phyloP scores from a whole-genome alignment of 208 protist species.

The Trypanosoma scelopori region DNA sequence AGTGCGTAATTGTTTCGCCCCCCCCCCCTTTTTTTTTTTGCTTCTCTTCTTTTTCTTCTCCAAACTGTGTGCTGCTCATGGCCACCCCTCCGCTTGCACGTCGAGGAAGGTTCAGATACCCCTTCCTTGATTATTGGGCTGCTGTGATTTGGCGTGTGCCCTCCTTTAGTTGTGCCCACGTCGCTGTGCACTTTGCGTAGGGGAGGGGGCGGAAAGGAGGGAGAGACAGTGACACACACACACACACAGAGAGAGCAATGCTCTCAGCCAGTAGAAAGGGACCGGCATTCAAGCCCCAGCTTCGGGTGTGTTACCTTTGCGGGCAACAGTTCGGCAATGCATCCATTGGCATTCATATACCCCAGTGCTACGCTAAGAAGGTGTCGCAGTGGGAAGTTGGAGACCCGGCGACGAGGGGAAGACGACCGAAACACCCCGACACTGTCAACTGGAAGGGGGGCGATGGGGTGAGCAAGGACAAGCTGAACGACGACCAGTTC shows the following conservation, averaged over 20 bases:
- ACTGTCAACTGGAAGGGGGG: constrained; percentile 69
- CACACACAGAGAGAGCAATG: too few species aligned
- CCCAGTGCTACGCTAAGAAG: constrained; percentile 90
- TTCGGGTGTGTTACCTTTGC: constrained; percentile 86
- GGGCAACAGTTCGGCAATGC: constrained; percentile 88
- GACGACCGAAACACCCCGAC: constrained; percentile 73
- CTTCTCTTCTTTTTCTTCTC: constrained; percentile 11
- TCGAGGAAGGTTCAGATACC: too few species aligned
- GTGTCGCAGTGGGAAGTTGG: constrained; percentile 70
- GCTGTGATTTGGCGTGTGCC: too few species aligned
- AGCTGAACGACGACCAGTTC: constrained; percentile 78
- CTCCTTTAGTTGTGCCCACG: too few species aligned
- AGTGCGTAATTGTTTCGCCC: constrained; percentile 3
- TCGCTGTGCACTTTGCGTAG: not conserved
- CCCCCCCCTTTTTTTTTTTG: constrained; percentile 16
- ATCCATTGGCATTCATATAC: constrained; percentile 90
- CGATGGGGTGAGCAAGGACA: constrained; percentile 34
- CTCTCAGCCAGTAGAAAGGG: constrained; percentile 24
- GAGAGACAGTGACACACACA: too few species aligned
- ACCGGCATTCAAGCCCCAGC: constrained; percentile 42
- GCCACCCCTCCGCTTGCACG: too few species aligned
- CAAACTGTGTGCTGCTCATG: not conserved
- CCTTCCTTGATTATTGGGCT: too few species aligned
- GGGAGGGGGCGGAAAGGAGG: not conserved
- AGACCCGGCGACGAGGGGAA: constrained; percentile 61